Evolutionary conservation across 1,139 yeast genomes (phyloP), one percentile per base, ranked within the genome.

Genomic region (Scheffersomyces stambukii): DNA sequence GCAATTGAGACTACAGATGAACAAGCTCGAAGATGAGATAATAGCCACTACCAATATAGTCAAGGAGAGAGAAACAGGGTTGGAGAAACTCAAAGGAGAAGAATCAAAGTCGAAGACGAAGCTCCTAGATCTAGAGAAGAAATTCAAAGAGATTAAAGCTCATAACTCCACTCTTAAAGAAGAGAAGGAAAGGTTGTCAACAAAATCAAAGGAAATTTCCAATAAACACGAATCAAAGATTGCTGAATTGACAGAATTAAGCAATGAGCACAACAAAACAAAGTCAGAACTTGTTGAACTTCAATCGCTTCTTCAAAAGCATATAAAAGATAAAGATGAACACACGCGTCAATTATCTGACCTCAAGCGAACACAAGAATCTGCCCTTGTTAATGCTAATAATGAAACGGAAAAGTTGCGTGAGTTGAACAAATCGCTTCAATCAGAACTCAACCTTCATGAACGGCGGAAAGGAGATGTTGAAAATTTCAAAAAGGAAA

Each of bases 21-120:
- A 68, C 34, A 61, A 61, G 25, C 60, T 84, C 20, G 85, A 60
- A 41, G 56, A 53, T 23, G 61, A 64, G 33, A 51, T 62, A 7
- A 52, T 52, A 6, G 36, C 50, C 3, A 54, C 59, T 4, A 46
- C 55, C 6, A 41, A 46, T 7, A 27, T 50, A 11, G 46, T 61
- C 13, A 48, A 51, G 24, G 57, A 55, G 14, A 60, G 57, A 25
- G 58, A 57, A 23, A 32, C 32, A 4, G 31, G 45, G 11, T 35
- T 64, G 15, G 48, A 51, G 2, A 43, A 42, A 19, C 44, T 61
- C 23, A 52, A 50, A 24, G 30, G 27, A 2, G 55, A 54, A 13
- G 65, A 56, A 31, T 41, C 41, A 14, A 39, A 41, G 8, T 35
- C 49, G n/a, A 45, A 40, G 11, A 46, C 42, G 1, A 41, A 45